A percentile compares a stretch with the other conserved stretches of the same genome.
Conservation (phyloP, 2,329 filamentous ascomycete genomes). For the Ceratocystiopsis brevicomis region DNA sequence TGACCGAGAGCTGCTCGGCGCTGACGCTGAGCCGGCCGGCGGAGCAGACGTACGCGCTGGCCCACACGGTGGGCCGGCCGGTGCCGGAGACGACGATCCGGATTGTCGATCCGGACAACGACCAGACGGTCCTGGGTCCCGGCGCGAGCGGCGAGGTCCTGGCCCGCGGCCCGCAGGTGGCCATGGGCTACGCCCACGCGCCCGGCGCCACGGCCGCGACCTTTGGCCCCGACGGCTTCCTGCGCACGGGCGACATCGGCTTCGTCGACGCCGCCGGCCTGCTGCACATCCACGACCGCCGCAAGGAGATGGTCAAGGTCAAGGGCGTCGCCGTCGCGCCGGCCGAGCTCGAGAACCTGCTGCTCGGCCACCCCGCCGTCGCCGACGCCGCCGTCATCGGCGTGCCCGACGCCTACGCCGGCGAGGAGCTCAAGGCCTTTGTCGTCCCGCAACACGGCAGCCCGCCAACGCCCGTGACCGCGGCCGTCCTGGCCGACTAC, state of each 20-base stretch:
- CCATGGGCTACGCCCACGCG: slow-evolving; percentile 29
- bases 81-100: slow-evolving; percentile 41
- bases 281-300: slow-evolving; percentile 38
- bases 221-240: slow-evolving; percentile 35
- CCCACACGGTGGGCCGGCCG: slow-evolving; percentile 33
- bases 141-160: slow-evolving; percentile 29
- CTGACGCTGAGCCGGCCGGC: slow-evolving; percentile 41
- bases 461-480: background rate
- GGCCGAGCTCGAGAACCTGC: slow-evolving; percentile 41
- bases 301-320: slow-evolving; percentile 53
- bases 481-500: background rate
- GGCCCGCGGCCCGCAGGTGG: slow-evolving; percentile 26
- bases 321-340: slow-evolving; percentile 44
- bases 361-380: slow-evolving; percentile 37
- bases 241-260: slow-evolving; percentile 41
- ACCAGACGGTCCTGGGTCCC: slow-evolving; percentile 22
- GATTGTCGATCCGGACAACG: slow-evolving; percentile 20
- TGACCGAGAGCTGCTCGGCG: slow-evolving; percentile 46
- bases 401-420: slow-evolving; percentile 32
- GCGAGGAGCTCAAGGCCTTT: slow-evolving; percentile 38
- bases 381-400: slow-evolving; percentile 38
- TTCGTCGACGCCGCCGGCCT: slow-evolving; percentile 34
- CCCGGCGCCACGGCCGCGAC: slow-evolving; percentile 22
- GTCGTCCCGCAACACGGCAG: slow-evolving; percentile 19
- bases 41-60: slow-evolving; percentile 37